Evolutionary conservation across 106 monocot species (phyloP).

Genomic region (Triglochin maritima): DNA sequence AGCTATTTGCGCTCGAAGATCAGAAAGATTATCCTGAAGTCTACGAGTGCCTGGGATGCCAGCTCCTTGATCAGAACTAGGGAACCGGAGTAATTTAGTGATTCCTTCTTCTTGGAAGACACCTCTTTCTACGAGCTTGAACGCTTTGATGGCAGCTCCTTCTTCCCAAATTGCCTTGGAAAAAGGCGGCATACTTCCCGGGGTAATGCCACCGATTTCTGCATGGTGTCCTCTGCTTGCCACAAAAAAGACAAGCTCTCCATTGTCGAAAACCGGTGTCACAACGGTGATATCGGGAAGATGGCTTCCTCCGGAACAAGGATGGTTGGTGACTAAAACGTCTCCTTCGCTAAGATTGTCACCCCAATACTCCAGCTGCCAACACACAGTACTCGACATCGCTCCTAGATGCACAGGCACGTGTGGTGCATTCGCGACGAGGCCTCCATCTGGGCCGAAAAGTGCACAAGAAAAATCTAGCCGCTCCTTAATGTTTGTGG

Average conservation of each 20-base stretch:
- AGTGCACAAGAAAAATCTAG: conserved; percentile 95
- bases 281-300: conserved; percentile 95
- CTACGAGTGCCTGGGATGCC: conserved; percentile 73
- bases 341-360: conserved; percentile 75
- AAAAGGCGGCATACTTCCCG: conserved; percentile 97
- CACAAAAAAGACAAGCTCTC: conserved; percentile 83
- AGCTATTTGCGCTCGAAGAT: conserved; percentile 83
- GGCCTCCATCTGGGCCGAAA: conserved; percentile 89
- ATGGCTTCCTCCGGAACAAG: conserved; percentile 90
- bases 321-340: conserved; percentile 90
- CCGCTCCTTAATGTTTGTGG: conserved; percentile 94
- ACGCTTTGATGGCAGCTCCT: conserved; percentile 88
- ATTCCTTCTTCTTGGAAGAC: conserved; percentile 82
- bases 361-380: conserved; percentile 79
- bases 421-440: conserved; percentile 97
- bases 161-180: conserved; percentile 89
- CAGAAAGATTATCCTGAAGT: conserved; percentile 82
- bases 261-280: conserved; percentile 77
- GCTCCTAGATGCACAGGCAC: conserved; percentile 95
- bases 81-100: conserved; percentile 36
- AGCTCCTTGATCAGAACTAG: conserved; percentile 24
- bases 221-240: conserved; percentile 97
- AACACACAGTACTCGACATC: conserved; percentile 81
- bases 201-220: conserved; percentile 91
- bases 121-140: conserved; percentile 78